Evolutionary conservation across 1,284 basidiomycete genomes (phyloP).

Genomic region (Boletus holoroseus): DNA sequence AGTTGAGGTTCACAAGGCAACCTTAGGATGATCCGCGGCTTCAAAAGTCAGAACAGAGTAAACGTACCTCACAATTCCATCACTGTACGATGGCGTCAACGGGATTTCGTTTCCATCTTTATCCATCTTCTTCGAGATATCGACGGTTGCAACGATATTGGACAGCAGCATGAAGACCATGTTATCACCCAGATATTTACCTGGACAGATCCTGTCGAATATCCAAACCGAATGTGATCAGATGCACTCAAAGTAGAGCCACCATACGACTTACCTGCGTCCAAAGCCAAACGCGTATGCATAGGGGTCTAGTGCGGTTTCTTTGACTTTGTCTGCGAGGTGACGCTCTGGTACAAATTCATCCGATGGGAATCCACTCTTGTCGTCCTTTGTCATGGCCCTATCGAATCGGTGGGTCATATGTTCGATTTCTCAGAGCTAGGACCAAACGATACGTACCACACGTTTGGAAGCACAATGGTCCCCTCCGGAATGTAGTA

Average conservation of each 20-base stretch:
- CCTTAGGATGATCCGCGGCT: neutral
- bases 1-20: neutral
- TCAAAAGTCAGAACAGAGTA: neutral
- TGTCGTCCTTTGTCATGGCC: constrained; percentile 19
- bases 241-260: neutral
- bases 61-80: constrained; percentile 18
- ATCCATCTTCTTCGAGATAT: constrained; percentile 15
- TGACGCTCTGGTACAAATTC: constrained; percentile 19
- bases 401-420: constrained; percentile 1
- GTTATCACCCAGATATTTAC: constrained; percentile 18
- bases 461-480: constrained; percentile 34
- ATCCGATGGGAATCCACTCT: constrained; percentile 20
- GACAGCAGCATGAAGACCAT: constrained; percentile 20
- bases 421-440: neutral
- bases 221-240: neutral
- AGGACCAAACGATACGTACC: constrained; percentile 19
- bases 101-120: constrained; percentile 8
- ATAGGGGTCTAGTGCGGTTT: constrained; percentile 16
- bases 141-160: constrained; percentile 14
- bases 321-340: constrained; percentile 3
- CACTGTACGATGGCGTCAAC: constrained; percentile 3
- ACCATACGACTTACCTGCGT: constrained; percentile 7
- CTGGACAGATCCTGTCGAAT: constrained; percentile 19
- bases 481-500: constrained; percentile 31
- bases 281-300: constrained; percentile 21